Percentiles rank a stretch among this genome's conserved stretches.
Evolutionary conservation across 768 basidiomycete species (phyloP).

Genomic region (Leccinum disarticulatum): DNA sequence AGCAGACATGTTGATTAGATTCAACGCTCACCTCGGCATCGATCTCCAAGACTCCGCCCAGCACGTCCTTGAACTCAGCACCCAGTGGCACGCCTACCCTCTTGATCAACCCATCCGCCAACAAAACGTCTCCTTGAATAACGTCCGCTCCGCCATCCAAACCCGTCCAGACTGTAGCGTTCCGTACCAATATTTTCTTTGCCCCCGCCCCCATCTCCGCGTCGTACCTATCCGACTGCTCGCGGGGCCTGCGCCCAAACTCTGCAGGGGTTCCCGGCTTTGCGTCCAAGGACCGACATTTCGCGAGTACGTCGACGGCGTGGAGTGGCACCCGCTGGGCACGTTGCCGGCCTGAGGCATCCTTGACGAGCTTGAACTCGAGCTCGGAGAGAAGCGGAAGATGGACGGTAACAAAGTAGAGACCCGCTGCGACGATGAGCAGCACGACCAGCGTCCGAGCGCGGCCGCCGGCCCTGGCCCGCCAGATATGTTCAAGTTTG

Average conservation of each 20-base stretch:
- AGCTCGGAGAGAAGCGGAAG: conserved; percentile 5
- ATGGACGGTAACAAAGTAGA: conserved; percentile 17
- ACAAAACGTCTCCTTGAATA: conserved; percentile 55
- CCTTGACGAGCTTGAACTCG: not conserved
- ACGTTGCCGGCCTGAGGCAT: not conserved
- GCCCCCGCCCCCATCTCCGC: conserved; percentile 44
- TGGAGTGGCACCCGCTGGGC: conserved; percentile 19
- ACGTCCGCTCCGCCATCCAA: conserved; percentile 53
- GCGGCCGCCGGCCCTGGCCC: conserved; percentile 1
- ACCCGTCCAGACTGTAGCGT: conserved; percentile 83
- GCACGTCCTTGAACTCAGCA: conserved; percentile 13
- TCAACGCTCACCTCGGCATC: conserved; percentile 38
- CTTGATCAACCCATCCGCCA: conserved; percentile 64
- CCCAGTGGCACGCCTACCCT: conserved; percentile 40
- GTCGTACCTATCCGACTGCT: conserved; percentile 55
- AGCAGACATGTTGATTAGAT: not conserved
- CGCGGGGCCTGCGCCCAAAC: conserved; percentile 50
- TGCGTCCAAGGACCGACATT: conserved; percentile 45
- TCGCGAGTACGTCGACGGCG: conserved; percentile 36
- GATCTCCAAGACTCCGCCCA: conserved; percentile 31
- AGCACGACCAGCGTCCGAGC: conserved; percentile 17
- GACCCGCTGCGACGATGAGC: conserved; percentile 12
- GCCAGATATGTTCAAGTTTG: not conserved
- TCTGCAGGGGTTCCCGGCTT: conserved; percentile 44
- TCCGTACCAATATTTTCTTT: conserved; percentile 51